Evolutionary conservation across 2,329 filamentous ascomycete genomes (phyloP), one percentile per base, ranked within the genome.

Genomic region (Neoascochyta sp.): DNA sequence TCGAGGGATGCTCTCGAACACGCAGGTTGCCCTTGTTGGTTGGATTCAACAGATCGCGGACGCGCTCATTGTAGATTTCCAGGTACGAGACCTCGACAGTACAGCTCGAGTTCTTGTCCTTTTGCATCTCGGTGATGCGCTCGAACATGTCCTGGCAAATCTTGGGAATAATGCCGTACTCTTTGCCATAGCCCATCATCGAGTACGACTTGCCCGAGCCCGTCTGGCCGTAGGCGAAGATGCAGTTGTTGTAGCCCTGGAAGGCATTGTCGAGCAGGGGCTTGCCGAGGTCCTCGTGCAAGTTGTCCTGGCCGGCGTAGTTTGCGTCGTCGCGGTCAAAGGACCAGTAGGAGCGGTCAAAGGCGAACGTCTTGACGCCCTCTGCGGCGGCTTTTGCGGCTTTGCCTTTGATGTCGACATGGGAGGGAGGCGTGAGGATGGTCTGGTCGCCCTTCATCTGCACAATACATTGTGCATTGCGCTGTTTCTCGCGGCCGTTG

Each of bases 111-210:
- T 83, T 81, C 51, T 80, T 81, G 64, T 95, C 87, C 47, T 83
- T 75, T 41, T 76, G 71, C 52, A 90, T 71, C 27, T 69, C 67
- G 15, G 70, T 69, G 57, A 98, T 98, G 43, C 90, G 76, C 57
- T 83, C 78, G 63, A 98, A 98, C 88, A 98, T 96, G 54, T 95
- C 83, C 68, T 92, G 86, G 64, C 92, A 98, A 68, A 98, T 98
- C 54, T 81, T 85, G 24, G 93, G 92, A 41, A 96, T 96, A 43
- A 98, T 92, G 63, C 92, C 92, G 35, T 88, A 78, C 57, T 98
- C 90, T 54, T 90, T 83, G 31, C 92, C 92, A 66, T 96, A 98
- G 27, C 92, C 92, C 92, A 98, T 98, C 90, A 98, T 98, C 17
- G 89, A 95, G 65, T 98, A 98, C 10, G 88, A 95, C 69, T 98